Base-by-base conservation (phyloP, 2,329 filamentous ascomycete genomes). In the Ophiocordyceps camponoti-leonardi region DNA sequence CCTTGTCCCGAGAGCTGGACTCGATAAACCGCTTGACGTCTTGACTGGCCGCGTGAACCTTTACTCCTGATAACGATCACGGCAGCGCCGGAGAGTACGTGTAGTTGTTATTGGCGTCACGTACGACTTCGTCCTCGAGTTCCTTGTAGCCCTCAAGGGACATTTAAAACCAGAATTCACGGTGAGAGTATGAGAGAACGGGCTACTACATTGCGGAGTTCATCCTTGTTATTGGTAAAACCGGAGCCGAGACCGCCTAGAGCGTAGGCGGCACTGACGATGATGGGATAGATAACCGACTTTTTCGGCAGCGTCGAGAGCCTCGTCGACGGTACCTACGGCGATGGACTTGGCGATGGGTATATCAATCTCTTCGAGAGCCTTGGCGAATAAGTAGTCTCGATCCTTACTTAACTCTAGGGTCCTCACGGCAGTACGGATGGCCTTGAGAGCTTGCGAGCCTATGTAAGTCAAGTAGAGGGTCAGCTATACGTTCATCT, bases 141-240 rank as follows among this genome's bases (percentile, higher is more conserved):
- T 98, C 92, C 66, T 98, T 98, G 92, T 92, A 98, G 48, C 92
- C 92, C 70, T 96, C n/a, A n/a, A n/a, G n/a, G n/a, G n/a, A n/a
- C n/a, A n/a, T n/a, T n/a, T n/a, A n/a, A n/a, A n/a, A n/a, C n/a
- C n/a, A n/a, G n/a, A n/a, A n/a, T n/a, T n/a, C n/a, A n/a, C n/a
- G n/a, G n/a, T n/a, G n/a, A n/a, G n/a, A n/a, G n/a, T n/a, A n/a
- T n/a, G n/a, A n/a, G n/a, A n/a, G n/a, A n/a, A n/a, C n/a, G n/a
- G n/a, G n/a, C n/a, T n/a, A n/a, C n/a, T n/a, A n/a, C 94, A 63
- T 85, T 81, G 72, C 92, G 96, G 42, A 96, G 81, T 2, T 90
- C 85, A 62, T 98, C 79, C 54, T 93, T 80, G 61, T 96, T 80
- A 56, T 95, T 81, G 47, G 92, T 92, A 57, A 98, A 98, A 42